A percentile compares a stretch with the other conserved stretches of the same genome.
phyloP scores from a whole-genome alignment of 306 rosid genomes.

The Mucuna pruriens region DNA sequence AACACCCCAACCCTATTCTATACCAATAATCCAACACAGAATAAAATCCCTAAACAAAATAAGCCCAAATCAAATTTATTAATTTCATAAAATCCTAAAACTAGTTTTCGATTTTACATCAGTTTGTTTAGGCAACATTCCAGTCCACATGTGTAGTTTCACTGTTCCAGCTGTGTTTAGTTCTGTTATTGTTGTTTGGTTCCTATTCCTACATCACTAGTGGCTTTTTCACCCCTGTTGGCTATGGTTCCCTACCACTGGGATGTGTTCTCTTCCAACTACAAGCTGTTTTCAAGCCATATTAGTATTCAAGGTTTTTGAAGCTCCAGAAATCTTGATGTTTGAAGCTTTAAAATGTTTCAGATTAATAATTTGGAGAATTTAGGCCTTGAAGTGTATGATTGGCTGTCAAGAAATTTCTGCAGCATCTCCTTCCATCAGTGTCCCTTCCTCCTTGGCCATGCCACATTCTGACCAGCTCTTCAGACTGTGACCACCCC shows the following conservation, averaged over 20 bases:
- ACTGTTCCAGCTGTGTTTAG: not conserved
- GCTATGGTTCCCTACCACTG: not conserved
- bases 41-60: not conserved
- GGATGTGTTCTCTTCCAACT: constrained; percentile 2
- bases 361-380: not conserved
- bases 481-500: constrained; percentile 10
- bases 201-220: not conserved
- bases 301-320: not conserved
- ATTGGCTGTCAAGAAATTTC: constrained; percentile 2
- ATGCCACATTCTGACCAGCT: constrained; percentile 6
- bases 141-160: not conserved
- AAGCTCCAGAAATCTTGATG: not conserved
- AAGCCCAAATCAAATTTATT: not conserved
- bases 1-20: not conserved
- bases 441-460: constrained; percentile 24
- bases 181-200: not conserved
- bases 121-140: not conserved
- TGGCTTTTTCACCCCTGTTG: not conserved
- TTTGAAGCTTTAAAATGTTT: not conserved
- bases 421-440: not conserved
- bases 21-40: not conserved
- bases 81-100: not conserved
- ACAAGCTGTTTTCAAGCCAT: not conserved
- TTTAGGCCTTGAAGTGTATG: not conserved
- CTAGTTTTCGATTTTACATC: not conserved